These are phyloP conservation scores for Biscogniauxia mediterranea DNA, from an alignment of 2,329 filamentous ascomycete genomes.

Conservation along the genomic window DNA sequence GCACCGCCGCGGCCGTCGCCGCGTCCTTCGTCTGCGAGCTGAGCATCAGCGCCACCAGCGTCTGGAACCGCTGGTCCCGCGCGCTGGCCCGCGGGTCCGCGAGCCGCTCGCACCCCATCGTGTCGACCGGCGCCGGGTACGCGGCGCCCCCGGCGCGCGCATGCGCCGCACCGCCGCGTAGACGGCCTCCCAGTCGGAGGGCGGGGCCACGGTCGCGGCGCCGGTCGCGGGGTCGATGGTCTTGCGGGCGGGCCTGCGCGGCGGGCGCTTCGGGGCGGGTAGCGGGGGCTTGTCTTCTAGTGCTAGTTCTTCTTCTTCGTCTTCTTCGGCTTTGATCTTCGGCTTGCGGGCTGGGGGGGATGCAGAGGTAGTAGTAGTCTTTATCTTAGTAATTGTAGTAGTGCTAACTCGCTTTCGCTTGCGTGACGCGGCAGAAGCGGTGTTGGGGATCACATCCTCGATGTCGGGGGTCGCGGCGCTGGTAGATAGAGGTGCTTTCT, in stretches of 20 bases:
- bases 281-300: conserved; percentile 5
- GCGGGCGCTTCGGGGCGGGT: conserved; percentile 17
- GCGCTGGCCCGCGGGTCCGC: conserved; percentile 52
- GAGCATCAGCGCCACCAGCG: conserved; percentile 83
- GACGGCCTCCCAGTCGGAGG: conserved; percentile 64
- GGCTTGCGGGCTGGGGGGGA: conserved; percentile 1
- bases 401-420: conserved; percentile 29
- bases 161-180: conserved; percentile 78
- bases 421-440: conserved; percentile 10
- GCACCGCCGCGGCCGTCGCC: conserved; percentile 81
- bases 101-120: conserved; percentile 89
- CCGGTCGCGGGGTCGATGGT: conserved; percentile 23
- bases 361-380: background rate
- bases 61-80: conserved; percentile 74
- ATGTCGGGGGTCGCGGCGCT: conserved; percentile 22
- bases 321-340: conserved; percentile 19
- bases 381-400: conserved; percentile 1
- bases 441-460: conserved; percentile 28
- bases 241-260: conserved; percentile 30
- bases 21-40: conserved; percentile 93
- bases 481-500: conserved; percentile 10
- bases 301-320: conserved; percentile 9
- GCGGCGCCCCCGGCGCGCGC: conserved; percentile 58
- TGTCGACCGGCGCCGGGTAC: conserved; percentile 84
- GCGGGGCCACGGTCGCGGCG: conserved; percentile 19